phyloP scores from a whole-genome alignment of 768 basidiomycete species.

The Lentinula boryana region DNA sequence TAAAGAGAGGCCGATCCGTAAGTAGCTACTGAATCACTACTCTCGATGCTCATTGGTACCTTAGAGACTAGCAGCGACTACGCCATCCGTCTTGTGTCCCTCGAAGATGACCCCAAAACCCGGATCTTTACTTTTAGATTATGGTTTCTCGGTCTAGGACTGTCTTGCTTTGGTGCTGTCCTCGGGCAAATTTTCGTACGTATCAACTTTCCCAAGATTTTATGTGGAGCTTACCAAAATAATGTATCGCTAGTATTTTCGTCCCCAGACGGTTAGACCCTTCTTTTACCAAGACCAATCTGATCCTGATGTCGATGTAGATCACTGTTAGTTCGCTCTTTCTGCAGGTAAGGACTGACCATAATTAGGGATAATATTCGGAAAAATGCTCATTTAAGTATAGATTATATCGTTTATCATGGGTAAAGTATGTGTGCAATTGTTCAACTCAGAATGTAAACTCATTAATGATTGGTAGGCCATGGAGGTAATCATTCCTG shows the following conservation, averaged over 20 bases:
- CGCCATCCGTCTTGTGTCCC: slow-evolving; percentile 42
- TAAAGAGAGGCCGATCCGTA: slow-evolving; percentile 46
- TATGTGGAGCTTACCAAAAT: slow-evolving; percentile 13
- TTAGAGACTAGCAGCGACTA: slow-evolving; percentile 40
- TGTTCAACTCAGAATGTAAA: neutral
- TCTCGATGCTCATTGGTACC: neutral
- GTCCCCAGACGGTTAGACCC: slow-evolving; percentile 7
- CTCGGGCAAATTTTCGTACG: slow-evolving; percentile 43
- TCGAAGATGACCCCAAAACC: slow-evolving; percentile 46
- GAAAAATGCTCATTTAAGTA: neutral
- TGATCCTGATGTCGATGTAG: slow-evolving; percentile 7
- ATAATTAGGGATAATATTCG: no score
- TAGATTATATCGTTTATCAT: slow-evolving; percentile 35
- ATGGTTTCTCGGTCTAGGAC: slow-evolving; percentile 48
- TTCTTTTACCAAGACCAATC: neutral
- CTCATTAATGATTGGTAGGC: slow-evolving; percentile 6
- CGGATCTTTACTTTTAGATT: slow-evolving; percentile 50
- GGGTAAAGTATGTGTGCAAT: slow-evolving; percentile 24
- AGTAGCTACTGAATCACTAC: neutral
- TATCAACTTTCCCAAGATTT: neutral
- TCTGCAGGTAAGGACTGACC: slow-evolving; percentile 19
- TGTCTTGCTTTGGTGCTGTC: slow-evolving; percentile 51
- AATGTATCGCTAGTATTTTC: slow-evolving; percentile 37
- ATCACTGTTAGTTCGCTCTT: slow-evolving; percentile 34
- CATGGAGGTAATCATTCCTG: slow-evolving; percentile 25